These are phyloP conservation scores for Soucietia sequanensis DNA, from an alignment of 805 yeast genomes.

Conservation along the genomic window DNA sequence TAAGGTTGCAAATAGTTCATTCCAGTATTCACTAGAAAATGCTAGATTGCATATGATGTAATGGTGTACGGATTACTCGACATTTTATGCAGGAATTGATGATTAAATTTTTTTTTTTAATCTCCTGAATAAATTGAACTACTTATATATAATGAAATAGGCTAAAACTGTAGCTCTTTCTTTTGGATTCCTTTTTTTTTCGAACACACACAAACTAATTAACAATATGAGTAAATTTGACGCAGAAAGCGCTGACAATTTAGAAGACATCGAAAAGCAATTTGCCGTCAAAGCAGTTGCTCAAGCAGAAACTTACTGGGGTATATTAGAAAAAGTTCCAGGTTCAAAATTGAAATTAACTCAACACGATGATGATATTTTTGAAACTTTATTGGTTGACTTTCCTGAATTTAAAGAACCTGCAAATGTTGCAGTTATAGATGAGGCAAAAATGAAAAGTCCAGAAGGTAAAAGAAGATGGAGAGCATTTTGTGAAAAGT, in stretches of 20 bases:
- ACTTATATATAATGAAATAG: background rate
- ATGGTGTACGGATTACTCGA: no score
- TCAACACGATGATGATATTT: slow-evolving; percentile 68
- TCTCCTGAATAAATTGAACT: background rate
- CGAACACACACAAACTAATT: no score
- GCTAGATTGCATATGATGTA: no score
- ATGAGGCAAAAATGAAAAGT: slow-evolving; percentile 82
- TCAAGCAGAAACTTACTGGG: slow-evolving; percentile 96
- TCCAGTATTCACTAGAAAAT: no score
- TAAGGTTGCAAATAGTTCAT: no score
- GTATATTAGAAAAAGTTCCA: slow-evolving; percentile 63
- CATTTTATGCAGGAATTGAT: background rate
- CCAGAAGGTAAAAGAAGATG: slow-evolving; percentile 80
- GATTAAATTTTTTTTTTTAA: slow-evolving; percentile 1
- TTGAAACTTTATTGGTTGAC: slow-evolving; percentile 53
- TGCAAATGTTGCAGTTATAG: slow-evolving; percentile 52
- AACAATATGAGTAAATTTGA: slow-evolving; percentile 49
- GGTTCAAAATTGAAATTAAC: slow-evolving; percentile 81
- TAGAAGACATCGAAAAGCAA: slow-evolving; percentile 89
- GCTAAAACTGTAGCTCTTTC: no score
- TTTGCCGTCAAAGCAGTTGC: slow-evolving; percentile 96
- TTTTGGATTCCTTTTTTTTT: no score
- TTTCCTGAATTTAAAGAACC: slow-evolving; percentile 88
- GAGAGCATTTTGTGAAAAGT: slow-evolving; percentile 82
- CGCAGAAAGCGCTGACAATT: slow-evolving; percentile 90